Evolutionary conservation across 176 grass and related monocot genomes (phyloP).

Genomic region (Areca catechu): DNA sequence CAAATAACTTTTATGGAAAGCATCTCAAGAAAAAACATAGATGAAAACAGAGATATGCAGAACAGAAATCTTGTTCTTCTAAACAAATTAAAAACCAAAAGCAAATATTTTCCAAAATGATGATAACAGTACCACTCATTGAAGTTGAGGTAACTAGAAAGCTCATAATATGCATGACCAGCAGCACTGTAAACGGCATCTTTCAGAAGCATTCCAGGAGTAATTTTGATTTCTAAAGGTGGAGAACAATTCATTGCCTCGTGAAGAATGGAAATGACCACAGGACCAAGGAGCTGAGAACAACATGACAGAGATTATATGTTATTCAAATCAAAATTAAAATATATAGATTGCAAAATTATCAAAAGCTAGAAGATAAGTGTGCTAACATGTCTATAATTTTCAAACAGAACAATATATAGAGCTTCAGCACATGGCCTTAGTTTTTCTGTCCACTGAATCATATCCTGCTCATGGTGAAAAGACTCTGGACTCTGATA

Average conservation of each 20-base stretch:
- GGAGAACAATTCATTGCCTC: constrained; percentile 79
- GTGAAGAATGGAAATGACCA: constrained; percentile 79
- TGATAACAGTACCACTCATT: constrained; percentile 72
- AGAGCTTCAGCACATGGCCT: constrained; percentile 90
- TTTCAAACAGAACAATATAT: constrained; percentile 95
- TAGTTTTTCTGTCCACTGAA: constrained; percentile 93
- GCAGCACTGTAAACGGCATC: constrained; percentile 91
- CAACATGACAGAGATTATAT: constrained; percentile 22
- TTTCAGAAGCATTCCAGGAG: constrained; percentile 93
- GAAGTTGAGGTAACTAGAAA: constrained; percentile 89
- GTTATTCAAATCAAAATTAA: background rate
- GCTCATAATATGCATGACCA: constrained; percentile 96
- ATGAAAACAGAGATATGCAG: too few relatives aligned
- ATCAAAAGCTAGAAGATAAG: constrained; percentile 8
- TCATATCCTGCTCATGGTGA: constrained; percentile 94
- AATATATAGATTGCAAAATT: constrained; percentile 10
- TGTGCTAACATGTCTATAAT: constrained; percentile 59
- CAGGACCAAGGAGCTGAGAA: constrained; percentile 65
- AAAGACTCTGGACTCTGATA: constrained; percentile 73
- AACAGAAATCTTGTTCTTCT: too few relatives aligned
- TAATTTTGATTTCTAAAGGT: constrained; percentile 78
- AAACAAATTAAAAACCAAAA: too few relatives aligned
- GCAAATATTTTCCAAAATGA: background rate
- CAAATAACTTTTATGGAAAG: too few relatives aligned
- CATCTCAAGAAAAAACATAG: too few relatives aligned